Evolutionary conservation across 202 grass and related monocot species (phyloP).

Genomic region (Panicum virgatum): DNA sequence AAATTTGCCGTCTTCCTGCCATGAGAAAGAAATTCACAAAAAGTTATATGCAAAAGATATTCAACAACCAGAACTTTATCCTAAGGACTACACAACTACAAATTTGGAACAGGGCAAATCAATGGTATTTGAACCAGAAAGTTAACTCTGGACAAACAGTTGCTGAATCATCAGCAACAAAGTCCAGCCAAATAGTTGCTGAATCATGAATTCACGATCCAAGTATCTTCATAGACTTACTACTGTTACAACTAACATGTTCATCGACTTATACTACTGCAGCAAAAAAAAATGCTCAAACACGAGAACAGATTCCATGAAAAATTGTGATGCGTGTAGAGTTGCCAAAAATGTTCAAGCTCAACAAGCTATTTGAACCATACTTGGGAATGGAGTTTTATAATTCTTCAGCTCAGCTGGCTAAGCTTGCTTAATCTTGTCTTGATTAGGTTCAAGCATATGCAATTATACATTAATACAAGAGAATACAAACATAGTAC

Average conservation of each 20-base stretch:
- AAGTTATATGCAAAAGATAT: conserved; percentile 25
- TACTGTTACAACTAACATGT: background rate
- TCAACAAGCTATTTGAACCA: background rate
- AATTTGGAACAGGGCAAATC: background rate
- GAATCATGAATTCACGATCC: background rate
- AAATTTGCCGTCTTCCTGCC: conserved; percentile 75
- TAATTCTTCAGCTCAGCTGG: background rate
- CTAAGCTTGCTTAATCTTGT: background rate
- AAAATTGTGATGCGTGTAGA: background rate
- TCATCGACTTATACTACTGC: too few relatives aligned
- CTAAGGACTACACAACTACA: conserved; percentile 23
- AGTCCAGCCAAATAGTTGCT: background rate
- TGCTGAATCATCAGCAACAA: conserved; percentile 7
- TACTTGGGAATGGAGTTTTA: background rate
- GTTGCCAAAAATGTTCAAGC: background rate
- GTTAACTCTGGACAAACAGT: conserved; percentile 16
- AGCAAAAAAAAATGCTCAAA: conserved; percentile 9
- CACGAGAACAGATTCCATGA: too few relatives aligned
- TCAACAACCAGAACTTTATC: background rate
- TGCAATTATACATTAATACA: background rate
- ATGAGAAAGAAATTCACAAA: conserved; percentile 36
- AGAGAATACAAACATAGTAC: background rate
- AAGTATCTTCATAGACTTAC: background rate
- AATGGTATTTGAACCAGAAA: conserved; percentile 16
- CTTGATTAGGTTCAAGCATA: background rate